These are phyloP conservation scores for Phlebiopsis flavidoalba DNA, from an alignment of 768 basidiomycete genomes.

Conservation along the genomic window DNA sequence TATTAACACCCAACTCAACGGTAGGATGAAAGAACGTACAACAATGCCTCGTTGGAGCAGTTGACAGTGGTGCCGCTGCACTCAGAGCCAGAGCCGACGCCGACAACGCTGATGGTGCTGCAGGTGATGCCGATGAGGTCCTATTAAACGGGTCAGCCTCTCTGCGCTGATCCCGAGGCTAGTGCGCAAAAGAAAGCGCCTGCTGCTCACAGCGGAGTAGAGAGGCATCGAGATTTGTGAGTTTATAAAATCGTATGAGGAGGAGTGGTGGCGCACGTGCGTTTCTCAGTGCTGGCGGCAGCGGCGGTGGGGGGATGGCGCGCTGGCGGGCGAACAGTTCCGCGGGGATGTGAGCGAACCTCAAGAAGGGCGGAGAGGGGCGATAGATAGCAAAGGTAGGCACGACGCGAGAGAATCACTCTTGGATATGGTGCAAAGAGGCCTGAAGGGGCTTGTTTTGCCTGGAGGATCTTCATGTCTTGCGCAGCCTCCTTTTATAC, in stretches of 20 bases:
- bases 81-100: conserved; percentile 11
- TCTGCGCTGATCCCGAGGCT: conserved; percentile 14
- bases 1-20: too few species aligned
- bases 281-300: not conserved
- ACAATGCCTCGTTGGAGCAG: conserved; percentile 4
- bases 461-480: not conserved
- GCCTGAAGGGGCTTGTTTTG: not conserved
- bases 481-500: not conserved
- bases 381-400: not conserved
- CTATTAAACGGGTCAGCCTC: too few species aligned
- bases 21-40: not conserved
- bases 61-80: conserved; percentile 8
- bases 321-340: not conserved
- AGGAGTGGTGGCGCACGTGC: too few species aligned
- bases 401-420: conserved; percentile 8
- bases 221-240: too few species aligned
- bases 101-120: conserved; percentile 14
- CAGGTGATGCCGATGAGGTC: conserved; percentile 18
- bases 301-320: not conserved
- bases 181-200: not conserved
- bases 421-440: not conserved
- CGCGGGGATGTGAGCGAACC: conserved; percentile 10
- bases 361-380: conserved; percentile 9
- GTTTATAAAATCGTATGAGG: too few species aligned
- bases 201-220: not conserved